phyloP scores from a whole-genome alignment of 768 basidiomycete genomes.

The Psilocybe tampanensis region DNA sequence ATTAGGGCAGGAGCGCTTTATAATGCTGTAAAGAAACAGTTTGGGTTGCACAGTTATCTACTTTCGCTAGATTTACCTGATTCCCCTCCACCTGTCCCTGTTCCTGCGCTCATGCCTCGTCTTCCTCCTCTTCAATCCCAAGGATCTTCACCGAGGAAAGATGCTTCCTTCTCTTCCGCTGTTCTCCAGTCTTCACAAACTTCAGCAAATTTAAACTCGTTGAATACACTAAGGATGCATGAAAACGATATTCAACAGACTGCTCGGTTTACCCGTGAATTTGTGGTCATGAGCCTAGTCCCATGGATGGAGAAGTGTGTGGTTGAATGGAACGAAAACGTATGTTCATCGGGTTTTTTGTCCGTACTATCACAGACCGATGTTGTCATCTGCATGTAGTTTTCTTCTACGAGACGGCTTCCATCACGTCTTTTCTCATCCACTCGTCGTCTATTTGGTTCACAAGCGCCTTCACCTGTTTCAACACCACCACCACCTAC shows the following conservation, averaged over 20 bases:
- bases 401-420: conserved; percentile 74
- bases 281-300: conserved; percentile 84
- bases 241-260: conserved; percentile 77
- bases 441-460: conserved; percentile 81
- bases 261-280: conserved; percentile 82
- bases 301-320: conserved; percentile 98
- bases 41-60: conserved; percentile 75
- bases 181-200: conserved; percentile 21
- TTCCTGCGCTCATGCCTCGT: conserved; percentile 67
- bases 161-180: conserved; percentile 16
- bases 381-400: conserved; percentile 46
- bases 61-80: conserved; percentile 64
- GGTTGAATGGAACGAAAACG: conserved; percentile 90
- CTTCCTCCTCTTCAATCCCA: conserved; percentile 54
- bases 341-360: conserved; percentile 26
- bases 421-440: conserved; percentile 87
- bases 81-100: conserved; percentile 65
- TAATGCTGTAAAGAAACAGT: conserved; percentile 89
- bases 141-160: conserved; percentile 29
- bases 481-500: conserved; percentile 39
- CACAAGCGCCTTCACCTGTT: conserved; percentile 52
- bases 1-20: conserved; percentile 74
- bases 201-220: conserved; percentile 25
- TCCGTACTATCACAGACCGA: neutral
- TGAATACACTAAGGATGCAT: conserved; percentile 55